Percentiles rank a stretch among this genome's conserved stretches.
Conservation (phyloP, 441 rosid species). For the Eutrema salsugineum region DNA sequence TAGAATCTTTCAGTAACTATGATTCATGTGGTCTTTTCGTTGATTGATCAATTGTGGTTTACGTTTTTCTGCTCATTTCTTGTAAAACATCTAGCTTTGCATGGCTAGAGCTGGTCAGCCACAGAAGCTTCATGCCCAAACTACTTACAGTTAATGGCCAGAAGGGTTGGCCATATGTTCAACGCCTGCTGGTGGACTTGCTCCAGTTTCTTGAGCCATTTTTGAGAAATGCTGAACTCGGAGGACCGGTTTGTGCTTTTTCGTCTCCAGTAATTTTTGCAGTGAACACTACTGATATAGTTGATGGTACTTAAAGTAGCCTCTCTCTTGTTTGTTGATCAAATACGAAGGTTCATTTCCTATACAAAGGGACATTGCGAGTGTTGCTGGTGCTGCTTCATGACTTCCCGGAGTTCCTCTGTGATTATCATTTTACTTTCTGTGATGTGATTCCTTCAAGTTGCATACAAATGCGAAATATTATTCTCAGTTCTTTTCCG, state of each 20-base stretch:
- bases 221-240: slow-evolving; percentile 93
- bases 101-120: slow-evolving; percentile 97
- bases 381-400: slow-evolving; percentile 96
- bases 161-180: slow-evolving; percentile 97
- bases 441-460: slow-evolving; percentile 99
- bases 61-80: neutral
- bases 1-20: neutral
- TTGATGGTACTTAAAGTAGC: neutral
- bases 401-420: slow-evolving; percentile 97
- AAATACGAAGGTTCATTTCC: slow-evolving; percentile 66
- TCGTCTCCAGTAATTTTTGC: neutral
- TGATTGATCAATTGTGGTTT: neutral
- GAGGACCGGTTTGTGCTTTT: slow-evolving; percentile 61
- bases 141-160: slow-evolving; percentile 81
- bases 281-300: neutral
- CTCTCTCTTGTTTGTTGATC: slow-evolving; percentile 20
- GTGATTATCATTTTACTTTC: slow-evolving; percentile 96
- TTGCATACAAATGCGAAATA: slow-evolving; percentile 99
- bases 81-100: slow-evolving; percentile 97
- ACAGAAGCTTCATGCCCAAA: slow-evolving; percentile 99
- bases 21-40: neutral
- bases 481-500: slow-evolving; percentile 95
- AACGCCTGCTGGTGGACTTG: slow-evolving; percentile 90
- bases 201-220: slow-evolving; percentile 97
- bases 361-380: slow-evolving; percentile 93